These are phyloP conservation scores for Ophiocordyceps polyrhachis-furcata DNA, from an alignment of 2,329 filamentous ascomycete genomes.

Conservation along the genomic window DNA sequence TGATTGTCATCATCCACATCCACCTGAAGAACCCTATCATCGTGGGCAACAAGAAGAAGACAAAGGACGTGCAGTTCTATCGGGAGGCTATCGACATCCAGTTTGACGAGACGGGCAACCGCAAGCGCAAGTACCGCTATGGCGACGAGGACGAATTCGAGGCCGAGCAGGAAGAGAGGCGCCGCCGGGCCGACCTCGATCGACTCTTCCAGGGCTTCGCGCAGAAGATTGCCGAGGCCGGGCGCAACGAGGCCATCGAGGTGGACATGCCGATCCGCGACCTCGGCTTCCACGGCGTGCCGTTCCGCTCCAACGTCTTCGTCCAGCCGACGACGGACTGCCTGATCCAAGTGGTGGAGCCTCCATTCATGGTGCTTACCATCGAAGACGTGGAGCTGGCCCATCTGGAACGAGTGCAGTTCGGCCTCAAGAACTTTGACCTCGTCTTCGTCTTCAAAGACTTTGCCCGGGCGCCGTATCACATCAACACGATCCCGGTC, in stretches of 20 bases:
- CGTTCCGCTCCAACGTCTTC: conserved; percentile 85
- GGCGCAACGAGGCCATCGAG: conserved; percentile 73
- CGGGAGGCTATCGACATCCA: conserved; percentile 96
- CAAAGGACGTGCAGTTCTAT: conserved; percentile 96
- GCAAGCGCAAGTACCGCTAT: conserved; percentile 93
- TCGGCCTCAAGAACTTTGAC: conserved; percentile 97
- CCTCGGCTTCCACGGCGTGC: conserved; percentile 90
- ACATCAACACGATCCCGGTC: conserved; percentile 96
- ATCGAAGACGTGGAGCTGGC: conserved; percentile 92
- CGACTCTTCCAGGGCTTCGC: conserved; percentile 91
- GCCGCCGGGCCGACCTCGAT: conserved; percentile 79
- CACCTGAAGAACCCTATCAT: conserved; percentile 97
- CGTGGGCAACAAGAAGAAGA: conserved; percentile 94
- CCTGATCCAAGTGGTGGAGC: conserved; percentile 88
- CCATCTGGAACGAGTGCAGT: conserved; percentile 87
- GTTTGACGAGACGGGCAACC: conserved; percentile 95
- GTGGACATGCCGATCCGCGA: conserved; percentile 96
- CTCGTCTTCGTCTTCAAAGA: conserved; percentile 98
- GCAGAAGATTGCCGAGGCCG: conserved; percentile 93
- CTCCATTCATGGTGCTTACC: conserved; percentile 89
- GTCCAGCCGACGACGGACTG: conserved; percentile 95
- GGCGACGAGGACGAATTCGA: conserved; percentile 98
- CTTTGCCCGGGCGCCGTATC: conserved; percentile 72
- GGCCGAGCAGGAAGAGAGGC: conserved; percentile 89
- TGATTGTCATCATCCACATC: conserved; percentile 96